These are phyloP conservation scores for Parafenestella ontariensis DNA, from an alignment of 2,329 filamentous ascomycete genomes.

Conservation along the genomic window DNA sequence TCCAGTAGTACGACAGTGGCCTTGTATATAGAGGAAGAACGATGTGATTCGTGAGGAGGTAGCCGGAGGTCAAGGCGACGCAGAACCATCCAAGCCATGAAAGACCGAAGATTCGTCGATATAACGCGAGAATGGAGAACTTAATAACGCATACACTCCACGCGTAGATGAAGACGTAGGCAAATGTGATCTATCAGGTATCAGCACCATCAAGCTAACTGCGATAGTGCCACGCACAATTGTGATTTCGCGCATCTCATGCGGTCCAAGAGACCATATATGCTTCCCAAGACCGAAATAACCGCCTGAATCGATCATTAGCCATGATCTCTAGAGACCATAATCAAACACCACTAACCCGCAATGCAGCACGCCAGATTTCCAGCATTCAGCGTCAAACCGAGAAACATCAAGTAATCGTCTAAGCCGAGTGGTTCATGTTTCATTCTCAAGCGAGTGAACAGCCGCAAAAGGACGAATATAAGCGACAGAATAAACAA, in stretches of 20 bases:
- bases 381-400: constrained; percentile 26
- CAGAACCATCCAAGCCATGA: constrained; percentile 31
- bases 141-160: constrained; percentile 38
- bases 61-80: constrained; percentile 22
- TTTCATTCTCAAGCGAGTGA: constrained; percentile 27
- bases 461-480: constrained; percentile 26
- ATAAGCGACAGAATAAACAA: constrained; percentile 26
- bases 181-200: constrained; percentile 28
- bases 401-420: constrained; percentile 34
- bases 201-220: neutral
- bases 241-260: constrained; percentile 34
- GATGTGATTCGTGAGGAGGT: constrained; percentile 27
- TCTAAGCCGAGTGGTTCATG: constrained; percentile 24
- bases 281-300: constrained; percentile 35
- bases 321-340: neutral
- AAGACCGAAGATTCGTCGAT: constrained; percentile 36
- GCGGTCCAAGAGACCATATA: constrained; percentile 28
- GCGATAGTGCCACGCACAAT: constrained; percentile 17
- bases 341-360: constrained; percentile 2
- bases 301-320: constrained; percentile 13
- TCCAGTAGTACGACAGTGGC: constrained; percentile 29
- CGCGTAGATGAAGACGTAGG: constrained; percentile 34
- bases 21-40: constrained; percentile 26
- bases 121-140: constrained; percentile 34
- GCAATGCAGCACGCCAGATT: constrained; percentile 35